phyloP scores from a whole-genome alignment of 192 early-diverging fungal species.

The Backusella westeae region DNA sequence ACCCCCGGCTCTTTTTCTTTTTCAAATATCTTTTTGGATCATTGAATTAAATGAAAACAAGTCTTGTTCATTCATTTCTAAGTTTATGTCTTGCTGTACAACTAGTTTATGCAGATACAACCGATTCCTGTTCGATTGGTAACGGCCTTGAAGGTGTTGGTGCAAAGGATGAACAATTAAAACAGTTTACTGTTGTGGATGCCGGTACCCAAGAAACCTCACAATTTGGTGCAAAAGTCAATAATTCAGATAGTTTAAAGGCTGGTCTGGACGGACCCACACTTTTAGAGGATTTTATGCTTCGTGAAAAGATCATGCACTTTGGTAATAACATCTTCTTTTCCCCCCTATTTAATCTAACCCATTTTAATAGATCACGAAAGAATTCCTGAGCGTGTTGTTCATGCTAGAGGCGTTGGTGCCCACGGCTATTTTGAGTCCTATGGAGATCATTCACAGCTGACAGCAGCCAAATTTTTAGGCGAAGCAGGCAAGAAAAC shows the following conservation, averaged over 20 bases:
- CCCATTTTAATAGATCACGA: constrained; percentile 8
- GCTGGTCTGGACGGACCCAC: constrained; percentile 28
- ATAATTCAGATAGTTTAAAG: constrained; percentile 25
- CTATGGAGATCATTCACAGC: constrained; percentile 30
- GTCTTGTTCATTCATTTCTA: too few species aligned
- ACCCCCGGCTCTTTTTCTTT: too few species aligned
- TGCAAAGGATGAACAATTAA: too few species aligned
- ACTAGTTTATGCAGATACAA: too few species aligned
- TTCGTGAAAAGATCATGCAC: constrained; percentile 22
- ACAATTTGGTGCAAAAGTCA: constrained; percentile 21
- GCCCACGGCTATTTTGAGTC: constrained; percentile 40
- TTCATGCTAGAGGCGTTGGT: constrained; percentile 45
- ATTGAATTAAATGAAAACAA: too few species aligned
- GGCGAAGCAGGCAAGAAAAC: constrained; percentile 32
- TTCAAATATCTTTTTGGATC: too few species aligned
- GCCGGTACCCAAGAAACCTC: constrained; percentile 21
- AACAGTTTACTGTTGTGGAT: background rate
- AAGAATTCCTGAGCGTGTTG: constrained; percentile 34
- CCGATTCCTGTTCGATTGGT: too few species aligned
- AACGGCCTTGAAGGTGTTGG: too few species aligned
- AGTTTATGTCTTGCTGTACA: too few species aligned
- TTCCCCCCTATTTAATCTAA: too few species aligned
- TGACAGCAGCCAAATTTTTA: constrained; percentile 41
- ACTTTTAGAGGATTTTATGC: constrained; percentile 26
- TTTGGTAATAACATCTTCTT: constrained; percentile 9